Percentiles rank a stretch among this genome's conserved stretches.
These are phyloP conservation scores for Hexamita inflata DNA, from an alignment of 208 protist genomes.

Conservation along the genomic window DNA sequence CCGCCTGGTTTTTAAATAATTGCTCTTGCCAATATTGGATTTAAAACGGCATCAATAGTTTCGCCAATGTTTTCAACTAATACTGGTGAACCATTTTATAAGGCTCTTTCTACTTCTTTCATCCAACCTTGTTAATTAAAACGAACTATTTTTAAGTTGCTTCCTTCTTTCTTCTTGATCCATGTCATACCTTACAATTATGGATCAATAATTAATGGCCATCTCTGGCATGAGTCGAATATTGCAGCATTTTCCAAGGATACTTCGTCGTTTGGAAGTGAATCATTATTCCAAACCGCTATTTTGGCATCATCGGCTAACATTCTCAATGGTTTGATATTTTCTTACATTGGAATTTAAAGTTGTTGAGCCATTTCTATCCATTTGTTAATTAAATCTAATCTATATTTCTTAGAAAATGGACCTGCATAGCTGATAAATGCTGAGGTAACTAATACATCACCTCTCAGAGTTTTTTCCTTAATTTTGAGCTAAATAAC, in stretches of 20 bases:
- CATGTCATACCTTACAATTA: slow-evolving; percentile 89
- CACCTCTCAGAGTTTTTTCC: slow-evolving; percentile 71
- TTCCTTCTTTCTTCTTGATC: slow-evolving; percentile 78
- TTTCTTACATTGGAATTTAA: slow-evolving; percentile 25
- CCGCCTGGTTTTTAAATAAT: slow-evolving; percentile 63
- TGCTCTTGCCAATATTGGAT: slow-evolving; percentile 73
- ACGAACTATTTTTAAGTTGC: slow-evolving; percentile 67
- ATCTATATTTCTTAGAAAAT: slow-evolving; percentile 61
- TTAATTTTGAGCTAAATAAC: slow-evolving; percentile 68
- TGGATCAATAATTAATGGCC: slow-evolving; percentile 92
- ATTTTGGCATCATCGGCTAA: slow-evolving; percentile 55
- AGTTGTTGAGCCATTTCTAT: slow-evolving; percentile 27
- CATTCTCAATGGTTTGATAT: slow-evolving; percentile 32
- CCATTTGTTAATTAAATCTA: slow-evolving; percentile 25
- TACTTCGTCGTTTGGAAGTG: slow-evolving; percentile 77
- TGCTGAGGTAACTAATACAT: slow-evolving; percentile 79
- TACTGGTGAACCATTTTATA: slow-evolving; percentile 51
- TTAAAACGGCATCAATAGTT: slow-evolving; percentile 82
- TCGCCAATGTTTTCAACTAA: slow-evolving; percentile 82
- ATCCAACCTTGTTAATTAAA: slow-evolving; percentile 53
- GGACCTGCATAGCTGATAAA: slow-evolving; percentile 92
- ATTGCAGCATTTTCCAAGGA: slow-evolving; percentile 84
- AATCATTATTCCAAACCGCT: slow-evolving; percentile 86
- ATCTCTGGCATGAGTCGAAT: slow-evolving; percentile 71
- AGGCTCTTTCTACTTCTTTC: slow-evolving; percentile 46